Evolutionary conservation across 2,329 filamentous ascomycete species (phyloP).

Genomic region (Alternaria consortialis): DNA sequence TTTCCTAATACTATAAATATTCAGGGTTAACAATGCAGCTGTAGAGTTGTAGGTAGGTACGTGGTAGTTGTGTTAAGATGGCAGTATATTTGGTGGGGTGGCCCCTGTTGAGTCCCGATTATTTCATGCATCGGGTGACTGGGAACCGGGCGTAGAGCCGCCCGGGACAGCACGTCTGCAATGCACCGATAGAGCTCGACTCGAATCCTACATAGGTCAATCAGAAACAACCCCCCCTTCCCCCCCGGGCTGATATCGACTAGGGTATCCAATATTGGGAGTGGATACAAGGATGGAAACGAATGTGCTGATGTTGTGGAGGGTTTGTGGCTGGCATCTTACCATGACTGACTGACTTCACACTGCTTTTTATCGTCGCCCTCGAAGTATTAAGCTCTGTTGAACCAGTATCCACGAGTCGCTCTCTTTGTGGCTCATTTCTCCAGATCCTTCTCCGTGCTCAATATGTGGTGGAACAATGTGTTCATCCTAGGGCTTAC

Average conservation of each 20-base stretch:
- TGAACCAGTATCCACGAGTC: neutral
- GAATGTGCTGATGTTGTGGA: neutral
- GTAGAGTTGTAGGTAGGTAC: no score
- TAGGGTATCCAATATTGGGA: neutral
- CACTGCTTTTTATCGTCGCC: neutral
- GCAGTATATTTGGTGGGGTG: no score
- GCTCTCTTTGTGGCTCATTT: neutral
- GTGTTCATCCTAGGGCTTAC: neutral
- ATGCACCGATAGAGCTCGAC: neutral
- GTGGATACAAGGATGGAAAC: neutral
- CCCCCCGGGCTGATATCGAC: neutral
- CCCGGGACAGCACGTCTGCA: neutral
- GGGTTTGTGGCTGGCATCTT: neutral
- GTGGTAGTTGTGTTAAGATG: no score
- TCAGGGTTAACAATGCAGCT: no score
- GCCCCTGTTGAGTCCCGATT: no score
- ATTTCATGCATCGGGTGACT: neutral
- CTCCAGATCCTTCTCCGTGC: neutral
- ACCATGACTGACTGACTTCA: neutral
- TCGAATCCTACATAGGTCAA: neutral
- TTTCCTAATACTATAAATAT: no score
- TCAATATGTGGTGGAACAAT: neutral
- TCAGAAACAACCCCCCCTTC: neutral
- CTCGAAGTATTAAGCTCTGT: neutral
- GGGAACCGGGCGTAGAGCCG: neutral